These are phyloP conservation scores for Acacia confusa DNA, from an alignment of 306 rosid genomes.

Conservation along the genomic window DNA sequence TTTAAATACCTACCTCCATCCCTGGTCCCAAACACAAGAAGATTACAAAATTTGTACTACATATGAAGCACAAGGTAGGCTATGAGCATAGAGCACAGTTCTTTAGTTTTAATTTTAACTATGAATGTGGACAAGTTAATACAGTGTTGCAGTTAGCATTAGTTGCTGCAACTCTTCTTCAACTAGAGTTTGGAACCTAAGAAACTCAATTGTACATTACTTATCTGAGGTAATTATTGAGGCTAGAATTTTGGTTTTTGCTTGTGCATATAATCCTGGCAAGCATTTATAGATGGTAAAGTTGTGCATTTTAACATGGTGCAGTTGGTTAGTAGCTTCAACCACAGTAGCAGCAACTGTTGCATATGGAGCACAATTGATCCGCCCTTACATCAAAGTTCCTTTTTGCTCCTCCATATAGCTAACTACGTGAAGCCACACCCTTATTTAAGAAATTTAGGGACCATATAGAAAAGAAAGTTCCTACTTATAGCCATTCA, in stretches of 20 bases:
- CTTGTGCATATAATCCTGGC: background rate
- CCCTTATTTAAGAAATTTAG: background rate
- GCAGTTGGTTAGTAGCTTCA: slow-evolving; percentile 93
- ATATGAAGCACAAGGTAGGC: background rate
- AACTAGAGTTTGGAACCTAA: slow-evolving; percentile 83
- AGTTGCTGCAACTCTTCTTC: slow-evolving; percentile 84
- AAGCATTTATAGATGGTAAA: slow-evolving; percentile 26
- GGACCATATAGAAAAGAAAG: background rate
- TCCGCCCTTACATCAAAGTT: slow-evolving; percentile 25
- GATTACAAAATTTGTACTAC: background rate
- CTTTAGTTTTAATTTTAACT: slow-evolving; percentile 1
- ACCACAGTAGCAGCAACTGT: slow-evolving; percentile 68
- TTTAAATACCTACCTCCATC: background rate
- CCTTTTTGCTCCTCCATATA: slow-evolving; percentile 11
- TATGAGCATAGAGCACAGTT: background rate
- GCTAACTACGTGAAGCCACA: background rate
- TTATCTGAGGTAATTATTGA: slow-evolving; percentile 57
- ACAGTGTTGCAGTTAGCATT: slow-evolving; percentile 85
- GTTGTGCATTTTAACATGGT: slow-evolving; percentile 18
- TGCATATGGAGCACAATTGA: slow-evolving; percentile 64
- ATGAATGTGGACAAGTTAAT: slow-evolving; percentile 60
- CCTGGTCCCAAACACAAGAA: background rate
- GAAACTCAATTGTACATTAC: slow-evolving; percentile 65
- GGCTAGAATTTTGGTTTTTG: background rate
- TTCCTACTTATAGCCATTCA: too few species aligned